Evolutionary conservation across 1,284 basidiomycete species (phyloP), one percentile per base, ranked within the genome.

Genomic region (Pseudozyma thailandica): DNA sequence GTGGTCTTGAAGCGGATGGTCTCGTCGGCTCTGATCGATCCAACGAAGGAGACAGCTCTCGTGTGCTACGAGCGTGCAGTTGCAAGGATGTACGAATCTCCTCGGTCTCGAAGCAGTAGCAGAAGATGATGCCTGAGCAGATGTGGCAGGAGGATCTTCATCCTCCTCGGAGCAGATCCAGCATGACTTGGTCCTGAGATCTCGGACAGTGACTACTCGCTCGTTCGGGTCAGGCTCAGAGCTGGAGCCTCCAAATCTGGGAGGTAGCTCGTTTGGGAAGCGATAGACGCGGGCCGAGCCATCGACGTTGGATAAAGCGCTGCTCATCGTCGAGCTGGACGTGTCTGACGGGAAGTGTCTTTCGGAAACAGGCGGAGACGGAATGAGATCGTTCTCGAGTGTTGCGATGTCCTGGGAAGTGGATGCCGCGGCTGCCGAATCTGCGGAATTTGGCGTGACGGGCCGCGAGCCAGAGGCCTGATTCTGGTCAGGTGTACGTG

Each of bases 111-210:
- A 35, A 13, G 39, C 8, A 8, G 51, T 25, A 2, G 27, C 10
- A 1, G 35, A 0, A 12, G 59, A 49, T 9, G 45, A n/a, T 5
- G 58, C 27, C 13, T 26, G n/a, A 27, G 42, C 41, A 1, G 21
- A 13, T 8, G 31, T 4, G 6, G 45, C n/a, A 21, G 37, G 23
- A 30, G 55, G 35, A 26, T 76, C 77, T 27, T 73, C 71, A 21
- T 79, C 78, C 4, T 74, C 74, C 15, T 78, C 76, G 15, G 72
- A 66, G 42, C 78, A 79, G 52, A 79, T 78, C 78, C 78, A 79
- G 38, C 78, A 79, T 3, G 45, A 49, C 27, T 71, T 72, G 47
- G 65, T 61, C 26, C 69, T 50, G 12, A 79, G 46, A 44, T 79
- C 75, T 18, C 74, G 57, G 5, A 76, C 72, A 7, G 75, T 77